Conservation (phyloP, 768 basidiomycete species). For the Rhodotorula kratochvilovae region DNA sequence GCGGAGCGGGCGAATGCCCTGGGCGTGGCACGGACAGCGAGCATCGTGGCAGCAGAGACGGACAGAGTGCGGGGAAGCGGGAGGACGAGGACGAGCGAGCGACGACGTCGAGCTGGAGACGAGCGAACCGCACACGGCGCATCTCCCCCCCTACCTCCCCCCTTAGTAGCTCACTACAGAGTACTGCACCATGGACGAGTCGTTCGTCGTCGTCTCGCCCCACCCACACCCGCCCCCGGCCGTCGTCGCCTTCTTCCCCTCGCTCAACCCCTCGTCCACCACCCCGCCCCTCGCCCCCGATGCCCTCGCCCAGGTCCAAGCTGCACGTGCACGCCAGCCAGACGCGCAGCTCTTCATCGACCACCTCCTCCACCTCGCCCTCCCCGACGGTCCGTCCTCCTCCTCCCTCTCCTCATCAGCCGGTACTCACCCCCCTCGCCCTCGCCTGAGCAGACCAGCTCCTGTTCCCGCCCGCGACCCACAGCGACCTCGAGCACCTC, state of each 20-base stretch:
- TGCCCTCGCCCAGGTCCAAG: not conserved
- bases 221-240: not conserved
- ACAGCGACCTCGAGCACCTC: not conserved
- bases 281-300: not conserved
- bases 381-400: not conserved
- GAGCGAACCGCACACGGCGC: not conserved
- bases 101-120: not conserved
- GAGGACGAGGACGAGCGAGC: not conserved
- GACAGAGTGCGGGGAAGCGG: not conserved
- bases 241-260: not conserved
- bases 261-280: not conserved
- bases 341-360: slow-evolving; percentile 23
- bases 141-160: not conserved
- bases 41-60: slow-evolving; percentile 11
- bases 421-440: too few species aligned
- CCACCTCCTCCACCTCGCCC: slow-evolving; percentile 19
- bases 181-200: not conserved
- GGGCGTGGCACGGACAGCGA: slow-evolving; percentile 15
- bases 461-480: not conserved
- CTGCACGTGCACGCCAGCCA: not conserved
- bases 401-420: too few species aligned
- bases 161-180: not conserved
- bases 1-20: not conserved
- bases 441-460: too few species aligned
- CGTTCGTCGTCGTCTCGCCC: not conserved